These are phyloP conservation scores for Kondoa subrosea DNA, from an alignment of 768 basidiomycete species.

Conservation along the genomic window DNA sequence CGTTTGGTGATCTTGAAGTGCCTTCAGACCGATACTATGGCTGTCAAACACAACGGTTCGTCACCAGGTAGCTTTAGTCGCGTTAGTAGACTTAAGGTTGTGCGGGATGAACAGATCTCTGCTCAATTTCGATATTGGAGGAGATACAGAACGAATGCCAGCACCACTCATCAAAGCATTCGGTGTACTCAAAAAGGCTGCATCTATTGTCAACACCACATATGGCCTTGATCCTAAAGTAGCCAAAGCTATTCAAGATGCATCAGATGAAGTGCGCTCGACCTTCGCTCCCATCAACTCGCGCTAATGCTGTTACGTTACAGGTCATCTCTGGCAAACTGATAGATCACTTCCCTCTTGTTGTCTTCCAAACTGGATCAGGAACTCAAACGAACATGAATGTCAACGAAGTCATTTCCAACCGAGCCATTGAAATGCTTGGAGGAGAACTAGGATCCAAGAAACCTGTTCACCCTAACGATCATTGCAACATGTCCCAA, in stretches of 20 bases:
- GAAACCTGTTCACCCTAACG: slow-evolving; percentile 95
- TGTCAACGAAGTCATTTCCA: slow-evolving; percentile 96
- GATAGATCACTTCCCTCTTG: slow-evolving; percentile 87
- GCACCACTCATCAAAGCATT: slow-evolving; percentile 95
- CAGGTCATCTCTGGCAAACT: slow-evolving; percentile 93
- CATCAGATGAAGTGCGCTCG: slow-evolving; percentile 69
- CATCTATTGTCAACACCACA: slow-evolving; percentile 66
- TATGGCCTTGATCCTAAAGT: slow-evolving; percentile 84
- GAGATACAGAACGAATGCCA: slow-evolving; percentile 78
- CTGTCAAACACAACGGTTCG: slow-evolving; percentile 83
- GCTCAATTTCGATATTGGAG: slow-evolving; percentile 97
- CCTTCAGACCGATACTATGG: slow-evolving; percentile 86
- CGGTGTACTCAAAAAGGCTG: slow-evolving; percentile 92
- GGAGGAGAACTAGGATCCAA: slow-evolving; percentile 91
- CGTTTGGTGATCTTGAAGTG: slow-evolving; percentile 86
- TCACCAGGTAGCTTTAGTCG: slow-evolving; percentile 17
- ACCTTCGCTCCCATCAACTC: slow-evolving; percentile 6
- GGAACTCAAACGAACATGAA: slow-evolving; percentile 99
- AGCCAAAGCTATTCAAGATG: slow-evolving; percentile 71
- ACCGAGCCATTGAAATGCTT: slow-evolving; percentile 89
- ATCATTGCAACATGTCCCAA: slow-evolving; percentile 98
- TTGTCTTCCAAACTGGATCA: slow-evolving; percentile 97
- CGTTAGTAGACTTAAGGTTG: background rate
- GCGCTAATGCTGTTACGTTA: background rate
- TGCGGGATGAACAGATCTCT: slow-evolving; percentile 45